Conservation (phyloP, 108 stramenopile species). For the Skeletonema tropicum region DNA sequence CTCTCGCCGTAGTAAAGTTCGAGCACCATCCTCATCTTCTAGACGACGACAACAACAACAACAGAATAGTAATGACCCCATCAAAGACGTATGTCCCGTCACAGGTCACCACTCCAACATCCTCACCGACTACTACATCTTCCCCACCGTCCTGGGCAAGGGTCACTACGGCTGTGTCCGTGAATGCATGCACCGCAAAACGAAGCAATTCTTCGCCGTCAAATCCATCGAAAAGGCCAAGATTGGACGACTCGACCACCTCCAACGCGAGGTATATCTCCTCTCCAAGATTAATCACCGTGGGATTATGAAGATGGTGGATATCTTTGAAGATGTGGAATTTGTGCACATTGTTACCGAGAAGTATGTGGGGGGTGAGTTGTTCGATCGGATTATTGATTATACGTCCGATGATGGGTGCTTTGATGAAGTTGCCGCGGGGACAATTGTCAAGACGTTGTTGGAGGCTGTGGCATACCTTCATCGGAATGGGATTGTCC, state of each 20-base stretch:
- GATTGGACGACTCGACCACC: conserved; percentile 22
- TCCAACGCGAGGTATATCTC: not conserved
- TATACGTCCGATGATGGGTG: conserved; percentile 16
- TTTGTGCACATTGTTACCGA: conserved; percentile 60
- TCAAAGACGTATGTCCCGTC: conserved; percentile 4
- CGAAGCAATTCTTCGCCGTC: conserved; percentile 47
- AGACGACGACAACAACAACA: not conserved
- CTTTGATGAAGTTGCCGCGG: conserved; percentile 46
- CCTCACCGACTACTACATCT: conserved; percentile 13
- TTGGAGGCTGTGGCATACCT: conserved; percentile 51
- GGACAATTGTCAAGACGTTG: conserved; percentile 36
- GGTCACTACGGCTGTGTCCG: conserved; percentile 12
- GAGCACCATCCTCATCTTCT: not conserved
- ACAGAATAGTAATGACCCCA: not conserved
- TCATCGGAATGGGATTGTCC: conserved; percentile 62
- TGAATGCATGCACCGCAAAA: conserved; percentile 34
- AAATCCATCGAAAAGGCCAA: conserved; percentile 52
- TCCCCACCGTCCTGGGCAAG: not conserved
- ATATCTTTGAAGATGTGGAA: conserved; percentile 41
- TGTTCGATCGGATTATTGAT: conserved; percentile 45
- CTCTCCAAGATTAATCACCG: conserved; percentile 22
- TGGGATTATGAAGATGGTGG: conserved; percentile 42
- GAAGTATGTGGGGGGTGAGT: conserved; percentile 63
- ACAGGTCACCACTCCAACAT: conserved; percentile 13
- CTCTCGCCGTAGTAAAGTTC: not conserved